phyloP scores from a whole-genome alignment of 208 protist species.

The Jaenimonas drosophilae region DNA sequence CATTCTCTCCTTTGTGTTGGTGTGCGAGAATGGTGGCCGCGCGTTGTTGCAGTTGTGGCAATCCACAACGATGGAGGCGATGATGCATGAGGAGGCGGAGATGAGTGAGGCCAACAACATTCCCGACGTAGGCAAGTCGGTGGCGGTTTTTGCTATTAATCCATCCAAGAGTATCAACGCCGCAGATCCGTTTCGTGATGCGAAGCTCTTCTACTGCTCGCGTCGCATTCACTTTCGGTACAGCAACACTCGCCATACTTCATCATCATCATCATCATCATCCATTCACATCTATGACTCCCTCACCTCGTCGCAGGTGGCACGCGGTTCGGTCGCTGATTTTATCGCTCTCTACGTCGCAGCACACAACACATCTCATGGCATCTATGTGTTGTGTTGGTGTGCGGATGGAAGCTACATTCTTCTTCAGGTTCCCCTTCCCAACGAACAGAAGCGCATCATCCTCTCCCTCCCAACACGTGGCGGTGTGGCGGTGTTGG shows the following conservation, averaged over 20 bases:
- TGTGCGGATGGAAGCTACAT: constrained; percentile 28
- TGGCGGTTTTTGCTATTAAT: constrained; percentile 54
- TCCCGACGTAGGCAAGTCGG: constrained; percentile 32
- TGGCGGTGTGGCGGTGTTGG: constrained; percentile 18
- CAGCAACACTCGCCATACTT: too few species aligned
- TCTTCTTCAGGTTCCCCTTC: constrained; percentile 46
- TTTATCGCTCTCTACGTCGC: constrained; percentile 46
- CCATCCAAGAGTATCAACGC: constrained; percentile 36
- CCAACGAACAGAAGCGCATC: constrained; percentile 21
- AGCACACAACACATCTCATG: constrained; percentile 12
- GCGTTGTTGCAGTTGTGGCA: too few species aligned
- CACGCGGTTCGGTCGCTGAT: constrained; percentile 29
- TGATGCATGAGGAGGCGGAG: constrained; percentile 9
- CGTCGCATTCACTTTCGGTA: constrained; percentile 45
- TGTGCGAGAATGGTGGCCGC: too few species aligned
- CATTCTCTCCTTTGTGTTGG: too few species aligned
- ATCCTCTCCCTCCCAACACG: constrained; percentile 18
- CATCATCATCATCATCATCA: too few species aligned
- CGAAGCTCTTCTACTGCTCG: constrained; percentile 59
- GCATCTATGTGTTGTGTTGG: constrained; percentile 24
- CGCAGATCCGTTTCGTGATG: constrained; percentile 38
- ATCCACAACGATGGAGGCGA: constrained; percentile 1
- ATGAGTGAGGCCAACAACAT: constrained; percentile 6
- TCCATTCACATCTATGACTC: too few species aligned
- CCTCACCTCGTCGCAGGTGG: too few species aligned